A percentile compares a stretch with the other conserved stretches of the same genome.
These are phyloP conservation scores for Russula foetens DNA, from an alignment of 768 basidiomycete species.

Conservation along the genomic window DNA sequence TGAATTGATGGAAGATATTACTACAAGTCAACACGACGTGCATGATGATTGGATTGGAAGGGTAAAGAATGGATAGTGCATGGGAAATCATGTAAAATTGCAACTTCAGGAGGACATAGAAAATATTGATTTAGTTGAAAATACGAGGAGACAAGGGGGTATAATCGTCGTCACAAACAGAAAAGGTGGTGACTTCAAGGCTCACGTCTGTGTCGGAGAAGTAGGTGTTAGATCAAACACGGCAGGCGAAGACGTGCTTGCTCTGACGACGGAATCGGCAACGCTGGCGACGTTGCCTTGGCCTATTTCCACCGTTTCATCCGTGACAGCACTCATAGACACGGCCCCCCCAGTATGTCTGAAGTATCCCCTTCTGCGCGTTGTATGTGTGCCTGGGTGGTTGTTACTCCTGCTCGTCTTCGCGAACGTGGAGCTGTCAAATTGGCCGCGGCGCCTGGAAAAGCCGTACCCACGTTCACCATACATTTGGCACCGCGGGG, in stretches of 20 bases:
- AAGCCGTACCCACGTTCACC: constrained; percentile 4
- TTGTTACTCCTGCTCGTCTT: background rate
- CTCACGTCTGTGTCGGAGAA: background rate
- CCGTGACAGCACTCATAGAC: constrained; percentile 16
- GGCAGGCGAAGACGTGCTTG: constrained; percentile 19
- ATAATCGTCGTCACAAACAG: background rate
- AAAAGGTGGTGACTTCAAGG: background rate
- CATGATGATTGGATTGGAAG: background rate
- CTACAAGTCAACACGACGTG: background rate
- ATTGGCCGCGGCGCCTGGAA: constrained; percentile 7
- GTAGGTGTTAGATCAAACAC: constrained; percentile 7
- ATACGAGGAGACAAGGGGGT: background rate
- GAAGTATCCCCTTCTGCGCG: constrained; percentile 7
- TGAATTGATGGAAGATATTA: constrained; percentile 2
- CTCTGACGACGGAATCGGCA: constrained; percentile 6
- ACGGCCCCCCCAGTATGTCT: constrained; percentile 11
- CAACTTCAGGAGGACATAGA: background rate
- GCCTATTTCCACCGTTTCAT: background rate
- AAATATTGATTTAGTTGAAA: background rate
- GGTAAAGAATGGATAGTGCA: constrained; percentile 7
- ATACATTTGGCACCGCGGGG: background rate
- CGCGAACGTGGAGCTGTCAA: background rate
- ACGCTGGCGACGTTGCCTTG: background rate
- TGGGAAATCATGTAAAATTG: constrained; percentile 8
- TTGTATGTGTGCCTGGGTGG: background rate